These are phyloP conservation scores for Thalassiosira tumida DNA, from an alignment of 352 stramenopile species.

Conservation along the genomic window DNA sequence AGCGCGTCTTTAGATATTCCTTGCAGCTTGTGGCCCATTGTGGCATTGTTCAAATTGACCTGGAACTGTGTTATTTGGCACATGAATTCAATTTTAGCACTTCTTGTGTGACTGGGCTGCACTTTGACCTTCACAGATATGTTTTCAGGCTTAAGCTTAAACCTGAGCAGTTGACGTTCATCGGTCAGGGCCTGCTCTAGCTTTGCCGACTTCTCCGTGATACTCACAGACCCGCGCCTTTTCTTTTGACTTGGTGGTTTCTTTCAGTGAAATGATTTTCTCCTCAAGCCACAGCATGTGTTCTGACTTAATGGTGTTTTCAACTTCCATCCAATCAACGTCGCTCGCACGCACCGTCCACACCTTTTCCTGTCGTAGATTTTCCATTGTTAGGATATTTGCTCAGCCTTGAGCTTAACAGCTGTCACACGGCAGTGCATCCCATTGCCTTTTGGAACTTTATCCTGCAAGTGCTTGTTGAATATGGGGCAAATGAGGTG, in stretches of 20 bases:
- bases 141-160: not conserved
- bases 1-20: slow-evolving; percentile 71
- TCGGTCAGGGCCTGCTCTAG: not conserved
- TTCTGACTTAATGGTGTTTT: not conserved
- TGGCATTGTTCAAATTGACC: slow-evolving; percentile 66
- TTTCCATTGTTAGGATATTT: slow-evolving; percentile 31
- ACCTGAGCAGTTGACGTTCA: not conserved
- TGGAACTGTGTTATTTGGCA: slow-evolving; percentile 35
- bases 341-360: slow-evolving; percentile 54
- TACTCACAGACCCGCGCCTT: not conserved
- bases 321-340: slow-evolving; percentile 68
- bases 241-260: not conserved
- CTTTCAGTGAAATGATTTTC: not conserved
- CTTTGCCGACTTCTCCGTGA: not conserved
- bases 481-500: slow-evolving; percentile 37
- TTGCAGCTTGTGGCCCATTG: slow-evolving; percentile 70
- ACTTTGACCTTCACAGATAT: not conserved
- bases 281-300: not conserved
- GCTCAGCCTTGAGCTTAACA: slow-evolving; percentile 59
- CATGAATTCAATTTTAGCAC: not conserved
- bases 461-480: slow-evolving; percentile 46
- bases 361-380: slow-evolving; percentile 74
- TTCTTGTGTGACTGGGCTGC: not conserved
- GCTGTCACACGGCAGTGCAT: slow-evolving; percentile 31
- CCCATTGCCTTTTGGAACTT: slow-evolving; percentile 68